Conservation (phyloP, 345 rosid genomes). For the Microcos paniculata region DNA sequence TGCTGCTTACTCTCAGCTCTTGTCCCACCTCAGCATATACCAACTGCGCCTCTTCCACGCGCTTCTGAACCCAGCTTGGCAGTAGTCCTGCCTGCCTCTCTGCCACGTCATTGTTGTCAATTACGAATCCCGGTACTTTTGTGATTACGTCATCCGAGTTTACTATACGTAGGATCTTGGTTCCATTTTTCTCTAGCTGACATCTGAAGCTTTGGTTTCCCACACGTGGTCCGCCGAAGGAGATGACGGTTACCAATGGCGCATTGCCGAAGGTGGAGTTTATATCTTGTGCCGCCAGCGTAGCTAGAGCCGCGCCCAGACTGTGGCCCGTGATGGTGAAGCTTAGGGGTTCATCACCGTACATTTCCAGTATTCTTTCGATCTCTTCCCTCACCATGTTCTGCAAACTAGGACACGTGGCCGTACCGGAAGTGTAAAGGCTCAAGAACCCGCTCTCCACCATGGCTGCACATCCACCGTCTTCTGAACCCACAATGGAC, state of each 20-base stretch:
- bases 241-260: constrained; percentile 57
- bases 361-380: constrained; percentile 26
- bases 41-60: constrained; percentile 40
- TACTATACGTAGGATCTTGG: constrained; percentile 54
- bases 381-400: constrained; percentile 43
- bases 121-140: constrained; percentile 58
- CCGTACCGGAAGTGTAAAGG: constrained; percentile 44
- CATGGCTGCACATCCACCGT: constrained; percentile 40
- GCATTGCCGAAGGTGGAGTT: constrained; percentile 29
- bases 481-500: not conserved
- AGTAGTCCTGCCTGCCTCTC: constrained; percentile 17
- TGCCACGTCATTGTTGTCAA: constrained; percentile 22
- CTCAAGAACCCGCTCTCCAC: constrained; percentile 68
- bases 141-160: constrained; percentile 64
- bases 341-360: constrained; percentile 57
- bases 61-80: constrained; percentile 44
- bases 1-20: constrained; percentile 52
- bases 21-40: constrained; percentile 60
- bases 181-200: constrained; percentile 48
- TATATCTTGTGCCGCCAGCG: constrained; percentile 52
- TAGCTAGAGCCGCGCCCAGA: constrained; percentile 66
- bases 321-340: constrained; percentile 68
- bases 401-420: constrained; percentile 39
- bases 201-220: constrained; percentile 54
- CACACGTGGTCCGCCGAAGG: constrained; percentile 71